Evolutionary conservation across 371 early-diverging fungal genomes (phyloP).

Genomic region (Saksenaea oblongispora): DNA sequence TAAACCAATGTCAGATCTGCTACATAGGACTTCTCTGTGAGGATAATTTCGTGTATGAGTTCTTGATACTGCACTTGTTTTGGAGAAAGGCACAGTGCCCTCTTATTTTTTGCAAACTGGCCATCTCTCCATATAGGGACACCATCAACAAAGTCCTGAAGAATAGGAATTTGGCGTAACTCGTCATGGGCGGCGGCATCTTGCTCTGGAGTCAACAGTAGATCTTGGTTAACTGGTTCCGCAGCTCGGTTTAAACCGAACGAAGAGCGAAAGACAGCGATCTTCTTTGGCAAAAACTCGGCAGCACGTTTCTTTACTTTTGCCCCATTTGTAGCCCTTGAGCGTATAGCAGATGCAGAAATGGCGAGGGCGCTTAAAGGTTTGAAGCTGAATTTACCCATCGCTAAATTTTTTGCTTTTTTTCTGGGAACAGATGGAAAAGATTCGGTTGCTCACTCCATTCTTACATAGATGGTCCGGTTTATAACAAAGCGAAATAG

Average conservation of each 20-base stretch:
- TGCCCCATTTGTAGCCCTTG: not conserved
- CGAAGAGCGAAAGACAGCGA: not conserved
- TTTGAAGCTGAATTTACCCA: not conserved
- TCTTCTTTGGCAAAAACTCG: not conserved
- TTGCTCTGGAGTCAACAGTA: not conserved
- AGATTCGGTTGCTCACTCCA: not conserved
- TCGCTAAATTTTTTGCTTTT: not conserved
- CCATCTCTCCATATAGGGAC: constrained; percentile 25
- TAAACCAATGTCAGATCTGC: constrained; percentile 60
- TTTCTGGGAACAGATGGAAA: not conserved
- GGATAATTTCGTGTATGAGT: constrained; percentile 61
- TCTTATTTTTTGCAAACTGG: not conserved
- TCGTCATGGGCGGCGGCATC: not conserved
- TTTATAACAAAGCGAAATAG: not conserved
- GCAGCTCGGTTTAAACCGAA: not conserved
- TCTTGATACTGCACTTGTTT: constrained; percentile 60
- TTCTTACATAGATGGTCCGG: not conserved
- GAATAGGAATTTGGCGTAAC: not conserved
- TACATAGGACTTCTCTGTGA: constrained; percentile 66
- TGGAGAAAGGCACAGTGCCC: constrained; percentile 9
- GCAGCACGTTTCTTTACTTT: not conserved
- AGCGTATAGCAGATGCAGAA: not conserved
- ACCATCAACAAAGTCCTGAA: not conserved
- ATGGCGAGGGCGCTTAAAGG: not conserved
- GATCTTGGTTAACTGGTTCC: not conserved